A percentile compares a stretch with the other conserved stretches of the same genome.
phyloP scores from a whole-genome alignment of 768 basidiomycete genomes.

The Tephrocybe sp. region DNA sequence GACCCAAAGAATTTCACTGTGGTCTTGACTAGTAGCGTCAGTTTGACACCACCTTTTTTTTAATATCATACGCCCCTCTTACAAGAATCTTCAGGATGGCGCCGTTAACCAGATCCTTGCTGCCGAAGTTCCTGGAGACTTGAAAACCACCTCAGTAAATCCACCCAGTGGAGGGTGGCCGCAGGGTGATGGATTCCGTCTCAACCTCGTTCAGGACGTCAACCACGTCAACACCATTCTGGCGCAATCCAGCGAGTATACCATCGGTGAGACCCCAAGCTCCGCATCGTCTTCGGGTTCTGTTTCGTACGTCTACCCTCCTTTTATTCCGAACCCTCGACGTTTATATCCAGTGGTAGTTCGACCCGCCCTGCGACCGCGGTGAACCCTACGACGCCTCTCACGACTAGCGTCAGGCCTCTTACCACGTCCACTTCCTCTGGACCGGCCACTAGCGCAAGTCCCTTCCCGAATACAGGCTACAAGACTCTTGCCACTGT shows the following conservation, averaged over 20 bases:
- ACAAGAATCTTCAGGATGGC: slow-evolving; percentile 29
- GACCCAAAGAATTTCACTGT: slow-evolving; percentile 69
- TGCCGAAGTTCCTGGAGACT: slow-evolving; percentile 50
- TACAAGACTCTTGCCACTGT: slow-evolving; percentile 4
- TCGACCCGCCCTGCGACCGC: not conserved
- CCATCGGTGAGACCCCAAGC: slow-evolving; percentile 29
- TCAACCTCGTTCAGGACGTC: slow-evolving; percentile 64
- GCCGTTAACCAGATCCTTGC: slow-evolving; percentile 48
- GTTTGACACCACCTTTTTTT: slow-evolving; percentile 15
- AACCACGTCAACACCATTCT: slow-evolving; percentile 49
- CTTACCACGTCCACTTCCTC: not conserved
- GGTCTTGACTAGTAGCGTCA: slow-evolving; percentile 62
- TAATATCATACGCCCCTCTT: not conserved
- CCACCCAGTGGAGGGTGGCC: slow-evolving; percentile 69
- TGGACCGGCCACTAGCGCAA: not conserved
- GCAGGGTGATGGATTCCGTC: slow-evolving; percentile 55
- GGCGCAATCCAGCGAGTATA: slow-evolving; percentile 71
- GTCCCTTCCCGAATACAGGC: slow-evolving; percentile 1
- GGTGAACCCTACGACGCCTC: not conserved
- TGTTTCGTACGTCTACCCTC: slow-evolving; percentile 21
- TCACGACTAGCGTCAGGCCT: slow-evolving; percentile 1
- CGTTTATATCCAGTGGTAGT: not conserved
- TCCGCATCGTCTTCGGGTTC: not conserved
- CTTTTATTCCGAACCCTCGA: not conserved
- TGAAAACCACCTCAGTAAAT: slow-evolving; percentile 37